These are phyloP conservation scores for Microstroma glucosiphilum DNA, from an alignment of 1,284 basidiomycete species.

Conservation along the genomic window DNA sequence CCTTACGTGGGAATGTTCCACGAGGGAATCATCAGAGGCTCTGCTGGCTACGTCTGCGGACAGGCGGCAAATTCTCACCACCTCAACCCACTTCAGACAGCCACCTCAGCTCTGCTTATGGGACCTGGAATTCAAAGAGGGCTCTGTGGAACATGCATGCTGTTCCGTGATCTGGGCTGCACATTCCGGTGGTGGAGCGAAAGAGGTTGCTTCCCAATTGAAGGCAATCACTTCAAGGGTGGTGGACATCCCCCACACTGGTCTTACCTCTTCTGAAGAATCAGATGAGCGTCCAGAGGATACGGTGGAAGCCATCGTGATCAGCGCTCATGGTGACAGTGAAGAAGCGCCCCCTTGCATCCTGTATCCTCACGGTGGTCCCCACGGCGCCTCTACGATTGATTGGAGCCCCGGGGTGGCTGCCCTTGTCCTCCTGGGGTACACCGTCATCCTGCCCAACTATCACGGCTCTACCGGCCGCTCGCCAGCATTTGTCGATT, in stretches of 20 bases:
- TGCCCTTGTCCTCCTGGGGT: slow-evolving; percentile 14
- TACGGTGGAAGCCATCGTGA: neutral
- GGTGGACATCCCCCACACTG: neutral
- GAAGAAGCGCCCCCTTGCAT: slow-evolving; percentile 53
- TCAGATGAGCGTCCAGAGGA: neutral
- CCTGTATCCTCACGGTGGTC: slow-evolving; percentile 64
- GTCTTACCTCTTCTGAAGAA: neutral
- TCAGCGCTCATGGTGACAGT: neutral
- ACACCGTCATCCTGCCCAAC: slow-evolving; percentile 59
- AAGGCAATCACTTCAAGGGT: neutral
- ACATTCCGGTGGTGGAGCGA: too few species aligned
- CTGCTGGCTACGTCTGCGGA: too few species aligned
- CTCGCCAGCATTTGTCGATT: slow-evolving; percentile 52
- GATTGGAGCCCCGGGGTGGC: slow-evolving; percentile 15
- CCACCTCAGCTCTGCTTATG: too few species aligned
- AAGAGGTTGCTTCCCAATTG: too few species aligned
- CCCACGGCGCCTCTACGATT: slow-evolving; percentile 58
- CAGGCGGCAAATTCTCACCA: too few species aligned
- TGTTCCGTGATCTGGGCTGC: too few species aligned
- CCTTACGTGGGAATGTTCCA: too few species aligned
- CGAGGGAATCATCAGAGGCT: too few species aligned
- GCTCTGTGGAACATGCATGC: too few species aligned
- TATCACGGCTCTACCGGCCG: slow-evolving; percentile 65
- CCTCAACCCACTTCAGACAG: too few species aligned
- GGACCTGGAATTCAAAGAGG: too few species aligned